Conservation (phyloP, 1,139 yeast species). For the Yamadazyma sp. region DNA sequence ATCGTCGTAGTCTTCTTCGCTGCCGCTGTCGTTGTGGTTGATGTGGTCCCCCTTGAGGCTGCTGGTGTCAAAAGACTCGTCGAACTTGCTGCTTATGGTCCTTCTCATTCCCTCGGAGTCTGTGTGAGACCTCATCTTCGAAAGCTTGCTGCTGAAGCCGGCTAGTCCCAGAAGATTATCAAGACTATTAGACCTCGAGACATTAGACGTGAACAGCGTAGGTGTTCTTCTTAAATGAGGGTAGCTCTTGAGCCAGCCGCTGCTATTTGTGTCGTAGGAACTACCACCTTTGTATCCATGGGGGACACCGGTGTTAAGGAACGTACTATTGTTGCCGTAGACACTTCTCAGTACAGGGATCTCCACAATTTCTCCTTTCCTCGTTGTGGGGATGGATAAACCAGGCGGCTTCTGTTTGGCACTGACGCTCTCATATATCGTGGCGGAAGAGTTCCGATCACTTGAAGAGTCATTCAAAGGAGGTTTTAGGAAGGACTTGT, state of each 20-base stretch:
- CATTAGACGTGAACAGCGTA: constrained; percentile 5
- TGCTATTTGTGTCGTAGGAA: neutral
- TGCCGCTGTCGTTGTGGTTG: constrained; percentile 3
- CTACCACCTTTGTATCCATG: constrained; percentile 3
- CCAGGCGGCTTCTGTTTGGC: constrained; percentile 44
- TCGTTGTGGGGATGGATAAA: constrained; percentile 81
- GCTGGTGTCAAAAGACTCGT: constrained; percentile 5
- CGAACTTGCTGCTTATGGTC: constrained; percentile 12
- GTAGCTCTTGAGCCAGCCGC: constrained; percentile 28
- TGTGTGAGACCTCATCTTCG: constrained; percentile 12
- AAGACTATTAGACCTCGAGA: constrained; percentile 18
- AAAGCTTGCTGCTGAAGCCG: constrained; percentile 13
- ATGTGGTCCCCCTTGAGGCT: neutral
- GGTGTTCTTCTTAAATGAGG: constrained; percentile 18
- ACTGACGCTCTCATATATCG: neutral
- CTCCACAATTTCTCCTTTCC: constrained; percentile 77
- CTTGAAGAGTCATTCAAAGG: constrained; percentile 8
- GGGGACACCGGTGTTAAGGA: neutral
- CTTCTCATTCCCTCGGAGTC: constrained; percentile 11
- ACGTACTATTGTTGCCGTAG: neutral
- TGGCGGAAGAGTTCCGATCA: constrained; percentile 8
- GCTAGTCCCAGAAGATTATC: constrained; percentile 15
- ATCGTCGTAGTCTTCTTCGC: constrained; percentile 15
- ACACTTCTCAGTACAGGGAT: constrained; percentile 38
- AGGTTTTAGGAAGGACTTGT: constrained; percentile 18